Conservation (phyloP, 495 filamentous ascomycete species). For the Aspergillus funiculosus region DNA sequence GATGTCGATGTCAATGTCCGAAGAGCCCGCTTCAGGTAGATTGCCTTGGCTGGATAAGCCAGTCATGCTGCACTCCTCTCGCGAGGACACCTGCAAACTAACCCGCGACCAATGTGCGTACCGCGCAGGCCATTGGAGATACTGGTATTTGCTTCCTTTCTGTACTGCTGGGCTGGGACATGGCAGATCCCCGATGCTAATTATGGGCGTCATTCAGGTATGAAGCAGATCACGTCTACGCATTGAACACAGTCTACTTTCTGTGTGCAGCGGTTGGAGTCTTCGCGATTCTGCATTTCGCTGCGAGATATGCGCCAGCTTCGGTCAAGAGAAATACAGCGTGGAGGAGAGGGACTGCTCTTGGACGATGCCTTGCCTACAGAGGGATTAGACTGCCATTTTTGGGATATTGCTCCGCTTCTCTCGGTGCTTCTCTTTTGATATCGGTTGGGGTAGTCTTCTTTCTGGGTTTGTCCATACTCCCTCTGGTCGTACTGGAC, state of each 20-base stretch:
- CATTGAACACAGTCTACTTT: constrained; percentile 45
- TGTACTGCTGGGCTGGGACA: no score
- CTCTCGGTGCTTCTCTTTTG: constrained; percentile 22
- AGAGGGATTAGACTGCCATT: background rate
- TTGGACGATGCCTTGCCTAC: constrained; percentile 22
- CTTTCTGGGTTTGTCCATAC: constrained; percentile 25
- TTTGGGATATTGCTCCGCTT: constrained; percentile 1
- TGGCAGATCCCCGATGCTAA: background rate
- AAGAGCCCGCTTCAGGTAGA: constrained; percentile 4
- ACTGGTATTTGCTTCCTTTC: constrained; percentile 44
- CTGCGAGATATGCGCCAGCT: constrained; percentile 18
- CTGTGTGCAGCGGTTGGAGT: constrained; percentile 22
- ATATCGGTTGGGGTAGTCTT: constrained; percentile 19
- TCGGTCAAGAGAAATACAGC: constrained; percentile 18
- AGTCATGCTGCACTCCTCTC: constrained; percentile 45
- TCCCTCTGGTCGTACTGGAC: background rate
- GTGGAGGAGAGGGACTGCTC: constrained; percentile 18
- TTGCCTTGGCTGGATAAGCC: constrained; percentile 43
- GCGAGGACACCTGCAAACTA: constrained; percentile 39
- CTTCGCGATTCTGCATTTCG: constrained; percentile 42
- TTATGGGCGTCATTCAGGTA: constrained; percentile 30
- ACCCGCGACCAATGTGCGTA: constrained; percentile 44
- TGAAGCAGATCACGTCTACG: constrained; percentile 48
- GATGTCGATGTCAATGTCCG: background rate
- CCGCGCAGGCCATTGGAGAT: constrained; percentile 25